Evolutionary conservation across 495 filamentous ascomycete species (phyloP).

Genomic region (Trypethelium eluteriae): DNA sequence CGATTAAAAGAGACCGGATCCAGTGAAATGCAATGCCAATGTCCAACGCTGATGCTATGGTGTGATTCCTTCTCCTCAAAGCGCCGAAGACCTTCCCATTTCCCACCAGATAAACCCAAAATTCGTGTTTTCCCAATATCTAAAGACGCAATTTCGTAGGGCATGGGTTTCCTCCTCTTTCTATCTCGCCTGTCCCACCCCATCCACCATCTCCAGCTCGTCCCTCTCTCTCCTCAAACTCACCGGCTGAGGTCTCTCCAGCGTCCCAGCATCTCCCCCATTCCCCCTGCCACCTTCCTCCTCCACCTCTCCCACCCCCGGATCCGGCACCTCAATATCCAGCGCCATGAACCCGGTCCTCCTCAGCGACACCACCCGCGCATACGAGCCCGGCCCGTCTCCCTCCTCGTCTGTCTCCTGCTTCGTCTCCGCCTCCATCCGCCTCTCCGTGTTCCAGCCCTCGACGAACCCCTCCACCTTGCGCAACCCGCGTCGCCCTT

Average conservation of each 20-base stretch:
- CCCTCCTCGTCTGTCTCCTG: neutral
- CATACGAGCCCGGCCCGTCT: constrained; percentile 7
- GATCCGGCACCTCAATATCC: constrained; percentile 30
- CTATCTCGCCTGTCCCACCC: neutral
- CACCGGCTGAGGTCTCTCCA: neutral
- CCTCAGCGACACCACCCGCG: constrained; percentile 21
- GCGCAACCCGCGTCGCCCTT: constrained; percentile 17
- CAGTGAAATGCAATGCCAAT: neutral
- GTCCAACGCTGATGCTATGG: neutral
- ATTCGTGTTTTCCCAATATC: neutral
- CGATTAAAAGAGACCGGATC: neutral
- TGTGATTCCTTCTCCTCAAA: neutral
- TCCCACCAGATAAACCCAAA: too few relatives aligned
- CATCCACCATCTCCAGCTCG: neutral
- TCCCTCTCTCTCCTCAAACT: neutral
- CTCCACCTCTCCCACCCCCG: constrained; percentile 23
- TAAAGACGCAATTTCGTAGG: neutral
- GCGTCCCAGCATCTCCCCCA: neutral
- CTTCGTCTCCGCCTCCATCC: neutral
- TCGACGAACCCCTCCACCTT: constrained; percentile 21
- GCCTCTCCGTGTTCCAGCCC: constrained; percentile 20
- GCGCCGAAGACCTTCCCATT: too few relatives aligned
- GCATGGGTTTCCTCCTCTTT: neutral
- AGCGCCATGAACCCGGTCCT: constrained; percentile 24
- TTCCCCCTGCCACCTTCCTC: neutral